These are phyloP conservation scores for Zelopaecilomyces penicillatus DNA, from an alignment of 2,329 filamentous ascomycete species.

Conservation along the genomic window DNA sequence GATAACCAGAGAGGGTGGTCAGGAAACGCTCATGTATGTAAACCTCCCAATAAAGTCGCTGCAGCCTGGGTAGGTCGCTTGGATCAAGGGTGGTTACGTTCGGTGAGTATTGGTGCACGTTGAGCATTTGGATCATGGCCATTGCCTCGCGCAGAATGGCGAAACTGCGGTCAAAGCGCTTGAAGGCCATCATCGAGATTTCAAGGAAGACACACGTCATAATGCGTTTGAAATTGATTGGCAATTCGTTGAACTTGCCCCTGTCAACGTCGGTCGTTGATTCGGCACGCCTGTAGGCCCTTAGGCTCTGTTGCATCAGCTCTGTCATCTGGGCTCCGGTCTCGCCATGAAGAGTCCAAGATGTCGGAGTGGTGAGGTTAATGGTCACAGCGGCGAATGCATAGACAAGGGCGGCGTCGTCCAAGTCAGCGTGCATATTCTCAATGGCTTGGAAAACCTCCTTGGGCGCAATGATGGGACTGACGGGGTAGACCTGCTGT, in stretches of 20 bases:
- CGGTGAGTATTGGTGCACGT: constrained; percentile 31
- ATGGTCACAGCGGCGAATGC: constrained; percentile 28
- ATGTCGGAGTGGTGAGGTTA: constrained; percentile 24
- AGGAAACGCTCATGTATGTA: constrained; percentile 35
- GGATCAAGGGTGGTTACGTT: constrained; percentile 10
- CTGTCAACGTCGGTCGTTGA: constrained; percentile 23
- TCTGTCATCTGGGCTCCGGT: constrained; percentile 22
- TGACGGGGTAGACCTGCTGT: constrained; percentile 28
- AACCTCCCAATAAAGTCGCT: constrained; percentile 17
- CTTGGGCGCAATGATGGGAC: constrained; percentile 23
- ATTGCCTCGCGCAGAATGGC: constrained; percentile 41
- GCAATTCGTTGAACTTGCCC: constrained; percentile 27
- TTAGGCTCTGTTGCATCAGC: constrained; percentile 14
- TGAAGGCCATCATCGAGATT: constrained; percentile 40
- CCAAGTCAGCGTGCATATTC: constrained; percentile 23
- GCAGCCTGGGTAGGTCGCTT: constrained; percentile 12
- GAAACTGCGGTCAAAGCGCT: constrained; percentile 38
- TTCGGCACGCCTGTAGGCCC: constrained; percentile 17
- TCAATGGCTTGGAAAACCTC: constrained; percentile 24
- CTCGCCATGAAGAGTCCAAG: constrained; percentile 21
- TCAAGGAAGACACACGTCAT: constrained; percentile 44
- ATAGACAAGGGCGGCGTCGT: constrained; percentile 28
- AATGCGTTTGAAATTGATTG: constrained; percentile 33
- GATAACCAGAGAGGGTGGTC: constrained; percentile 41
- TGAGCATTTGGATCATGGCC: constrained; percentile 33